Conservation (phyloP, 768 basidiomycete genomes). For the Termitomyces sp. region DNA sequence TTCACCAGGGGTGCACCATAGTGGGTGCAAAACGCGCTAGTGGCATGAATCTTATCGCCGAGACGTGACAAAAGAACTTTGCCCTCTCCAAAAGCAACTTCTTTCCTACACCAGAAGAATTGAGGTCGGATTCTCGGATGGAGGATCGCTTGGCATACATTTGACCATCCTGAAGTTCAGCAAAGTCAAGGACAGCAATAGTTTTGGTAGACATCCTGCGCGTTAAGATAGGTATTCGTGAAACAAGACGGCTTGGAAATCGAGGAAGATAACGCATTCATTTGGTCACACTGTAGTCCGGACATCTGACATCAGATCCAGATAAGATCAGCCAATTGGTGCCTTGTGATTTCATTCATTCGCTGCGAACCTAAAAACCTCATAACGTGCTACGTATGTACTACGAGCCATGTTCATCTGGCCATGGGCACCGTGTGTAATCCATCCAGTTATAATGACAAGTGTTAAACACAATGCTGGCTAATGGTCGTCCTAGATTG, state of each 20-base stretch:
- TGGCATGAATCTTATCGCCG: conserved; percentile 73
- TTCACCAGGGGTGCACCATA: conserved; percentile 87
- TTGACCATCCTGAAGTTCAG: conserved; percentile 62
- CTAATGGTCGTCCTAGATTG: too few relatives aligned
- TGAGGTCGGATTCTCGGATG: not conserved
- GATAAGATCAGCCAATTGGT: not conserved
- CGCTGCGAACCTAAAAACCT: too few relatives aligned
- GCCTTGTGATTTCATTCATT: not conserved
- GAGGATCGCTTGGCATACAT: conserved; percentile 34
- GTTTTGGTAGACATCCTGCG: conserved; percentile 45
- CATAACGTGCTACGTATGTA: too few relatives aligned
- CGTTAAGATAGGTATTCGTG: conserved; percentile 7
- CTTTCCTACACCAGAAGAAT: conserved; percentile 52
- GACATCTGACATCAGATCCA: not conserved
- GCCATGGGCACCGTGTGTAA: too few relatives aligned
- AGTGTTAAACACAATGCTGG: too few relatives aligned
- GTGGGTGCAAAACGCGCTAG: conserved; percentile 85
- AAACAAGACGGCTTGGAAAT: conserved; percentile 4
- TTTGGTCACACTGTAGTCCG: not conserved
- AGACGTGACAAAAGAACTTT: conserved; percentile 78
- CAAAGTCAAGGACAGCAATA: conserved; percentile 53
- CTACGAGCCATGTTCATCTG: too few relatives aligned
- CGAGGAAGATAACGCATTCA: conserved; percentile 8
- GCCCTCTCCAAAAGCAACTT: conserved; percentile 73
- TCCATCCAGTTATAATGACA: too few relatives aligned